Evolutionary conservation across 2,329 filamentous ascomycete genomes (phyloP), one percentile per base, ranked within the genome.

Genomic region (Beauveria asiatica): DNA sequence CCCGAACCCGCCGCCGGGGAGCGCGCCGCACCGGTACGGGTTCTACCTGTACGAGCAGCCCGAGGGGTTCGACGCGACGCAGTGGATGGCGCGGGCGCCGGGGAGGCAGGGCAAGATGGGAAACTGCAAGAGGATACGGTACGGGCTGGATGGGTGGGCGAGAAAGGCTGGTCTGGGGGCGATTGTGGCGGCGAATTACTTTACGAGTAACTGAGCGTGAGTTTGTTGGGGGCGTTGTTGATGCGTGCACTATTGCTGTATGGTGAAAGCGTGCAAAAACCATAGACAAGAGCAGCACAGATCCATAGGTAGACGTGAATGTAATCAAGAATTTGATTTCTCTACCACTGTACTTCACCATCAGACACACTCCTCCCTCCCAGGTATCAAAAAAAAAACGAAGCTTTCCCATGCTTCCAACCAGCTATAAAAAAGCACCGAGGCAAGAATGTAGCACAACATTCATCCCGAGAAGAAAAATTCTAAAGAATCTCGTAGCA

Each of bases 1-100:
- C 0, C 78, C 80, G 3, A 73, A 70, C 5, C 78, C 79, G 19
- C 78, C 78, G 19, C 75, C 75, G 1, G 64, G 69, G 13, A 78
- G 76, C 61, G 63, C 70, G 10, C 76, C 79, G 13, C 79, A 82
- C 66, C 75, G 79, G 0, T 82, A 82, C 65, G 60, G 73, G 3
- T 81, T 80, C 65, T 72, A 79, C 61, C 65, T 81, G 25, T 81
- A 76, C 61, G 75, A 79, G 63, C 76, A 81, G 67, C 78, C 78
- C 0, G 19, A 42, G 5, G 57, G 21, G 9, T 59, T 59, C 10
- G 57, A 59, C 37, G 57, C 39, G n/a, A 7, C 66, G 60, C 27
- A 70, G 64, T 69, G 33, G 33, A 37, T 37, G 33, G 33, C 33
- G 33, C 33, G 73, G 63, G 70, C 70, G 23, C 71, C 75, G 49